Evolutionary conservation across 495 filamentous ascomycete species (phyloP), one percentile per base, ranked within the genome.

Genomic region (Aspergillus nanangensis): DNA sequence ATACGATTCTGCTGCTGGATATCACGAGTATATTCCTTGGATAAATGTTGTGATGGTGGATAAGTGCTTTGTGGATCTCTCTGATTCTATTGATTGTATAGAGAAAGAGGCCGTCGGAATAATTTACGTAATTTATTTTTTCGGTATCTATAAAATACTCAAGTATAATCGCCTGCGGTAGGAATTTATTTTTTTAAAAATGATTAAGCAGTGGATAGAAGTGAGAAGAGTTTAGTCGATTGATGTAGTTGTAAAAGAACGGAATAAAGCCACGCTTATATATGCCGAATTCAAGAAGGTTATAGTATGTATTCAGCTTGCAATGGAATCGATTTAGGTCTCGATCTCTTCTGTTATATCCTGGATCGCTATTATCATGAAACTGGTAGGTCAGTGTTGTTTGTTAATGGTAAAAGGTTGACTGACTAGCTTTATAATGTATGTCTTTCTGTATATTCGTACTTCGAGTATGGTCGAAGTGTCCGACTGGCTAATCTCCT

Each of bases 51-150:
- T 41, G 22, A 24, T 47, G 45, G 21, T 39, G 34, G 45, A 47
- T 22, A 29, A 39, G 37, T 27, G 45, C 38, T 7, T 21, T 38
- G 38, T 49, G 29, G 17, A 49, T 42, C 20, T 49, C 38, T 25
- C 13, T 42, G 13, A 49, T 41, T 9, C 38, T 38, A 11, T 49
- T 29, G 32, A 43, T 10, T n/a, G 39, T 38, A 35, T 43, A 18
- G 20, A 3, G 13, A 35, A 35, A 42, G 27, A 41, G 46, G 3
- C 19, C 38, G 13, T 52, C 44, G 9, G 44, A 52, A 38, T 52
- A 52, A 38, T 52, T 52, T 31, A 42, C 50, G 44, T 42, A 50
- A 39, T 55, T 47, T 36, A 55, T 18, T 8, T 27, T 42, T 36
- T 55, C 52, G 3, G 52, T 31, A 33, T 43, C 36, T 14, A 47